Evolutionary conservation across 225 moss, liverwort and hornwort genomes (phyloP).

Genomic region (Sphagnum contortum): DNA sequence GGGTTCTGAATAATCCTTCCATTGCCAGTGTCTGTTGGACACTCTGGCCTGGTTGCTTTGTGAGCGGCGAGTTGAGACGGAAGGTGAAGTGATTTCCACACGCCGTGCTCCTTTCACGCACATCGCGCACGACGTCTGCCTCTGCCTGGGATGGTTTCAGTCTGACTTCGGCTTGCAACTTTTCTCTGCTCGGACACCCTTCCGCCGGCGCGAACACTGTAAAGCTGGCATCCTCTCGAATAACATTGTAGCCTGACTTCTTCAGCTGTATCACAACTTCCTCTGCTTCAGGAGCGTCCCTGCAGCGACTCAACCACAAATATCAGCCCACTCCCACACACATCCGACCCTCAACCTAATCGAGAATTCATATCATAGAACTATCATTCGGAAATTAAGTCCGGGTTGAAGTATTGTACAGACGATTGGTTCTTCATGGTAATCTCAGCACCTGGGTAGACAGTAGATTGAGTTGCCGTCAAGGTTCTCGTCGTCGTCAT

Average conservation of each 20-base stretch:
- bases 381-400: too few species aligned
- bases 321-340: neutral
- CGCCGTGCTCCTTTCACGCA: neutral
- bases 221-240: slow-evolving; percentile 1
- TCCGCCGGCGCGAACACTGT: neutral
- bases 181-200: neutral
- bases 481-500: too few species aligned
- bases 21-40: slow-evolving; percentile 1
- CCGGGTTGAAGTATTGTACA: too few species aligned
- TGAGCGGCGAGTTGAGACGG: neutral
- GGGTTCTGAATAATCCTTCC: neutral
- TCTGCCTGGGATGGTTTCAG: neutral
- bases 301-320: neutral
- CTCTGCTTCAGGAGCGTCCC: neutral
- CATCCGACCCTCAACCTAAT: too few species aligned
- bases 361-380: too few species aligned
- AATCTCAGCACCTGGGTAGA: too few species aligned
- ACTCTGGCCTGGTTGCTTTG: neutral
- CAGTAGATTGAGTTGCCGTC: too few species aligned
- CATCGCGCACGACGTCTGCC: neutral
- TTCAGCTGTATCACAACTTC: neutral
- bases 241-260: slow-evolving; percentile 1
- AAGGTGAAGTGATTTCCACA: neutral
- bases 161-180: neutral
- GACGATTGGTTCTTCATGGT: too few species aligned